phyloP scores from a whole-genome alignment of 2,329 filamentous ascomycete genomes.

The Leptoxyphium fumago region DNA sequence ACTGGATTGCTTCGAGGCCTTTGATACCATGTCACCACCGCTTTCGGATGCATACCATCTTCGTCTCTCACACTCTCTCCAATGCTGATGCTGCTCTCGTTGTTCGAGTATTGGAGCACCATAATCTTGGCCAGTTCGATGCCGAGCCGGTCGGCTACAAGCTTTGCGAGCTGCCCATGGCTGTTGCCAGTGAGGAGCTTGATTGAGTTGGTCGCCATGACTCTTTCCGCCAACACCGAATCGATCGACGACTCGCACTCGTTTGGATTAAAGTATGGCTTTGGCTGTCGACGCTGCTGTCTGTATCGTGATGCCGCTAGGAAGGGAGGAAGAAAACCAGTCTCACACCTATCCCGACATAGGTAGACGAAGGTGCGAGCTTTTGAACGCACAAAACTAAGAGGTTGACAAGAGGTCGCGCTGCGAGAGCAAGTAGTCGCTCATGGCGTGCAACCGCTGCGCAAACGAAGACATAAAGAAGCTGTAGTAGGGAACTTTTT shows the following conservation, averaged over 20 bases:
- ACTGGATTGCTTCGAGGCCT: too few relatives aligned
- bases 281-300: too few relatives aligned
- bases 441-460: too few relatives aligned
- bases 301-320: too few relatives aligned
- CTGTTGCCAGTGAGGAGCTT: constrained; percentile 64
- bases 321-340: too few relatives aligned
- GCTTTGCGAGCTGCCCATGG: constrained; percentile 55
- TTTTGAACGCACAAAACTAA: too few relatives aligned
- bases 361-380: too few relatives aligned
- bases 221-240: background rate
- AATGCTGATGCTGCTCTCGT: constrained; percentile 81
- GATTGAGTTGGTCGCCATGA: constrained; percentile 59
- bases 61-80: constrained; percentile 93
- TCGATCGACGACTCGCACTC: too few relatives aligned
- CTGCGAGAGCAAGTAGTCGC: too few relatives aligned
- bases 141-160: constrained; percentile 56
- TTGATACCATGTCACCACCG: background rate
- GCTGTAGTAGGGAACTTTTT: background rate
- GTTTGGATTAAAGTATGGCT: too few relatives aligned
- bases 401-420: too few relatives aligned
- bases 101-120: constrained; percentile 73
- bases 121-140: constrained; percentile 67
- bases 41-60: constrained; percentile 46
- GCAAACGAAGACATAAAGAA: background rate
- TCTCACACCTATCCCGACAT: too few relatives aligned